These are phyloP conservation scores for Tylopilus sp. DNA, from an alignment of 768 basidiomycete genomes.

Conservation along the genomic window DNA sequence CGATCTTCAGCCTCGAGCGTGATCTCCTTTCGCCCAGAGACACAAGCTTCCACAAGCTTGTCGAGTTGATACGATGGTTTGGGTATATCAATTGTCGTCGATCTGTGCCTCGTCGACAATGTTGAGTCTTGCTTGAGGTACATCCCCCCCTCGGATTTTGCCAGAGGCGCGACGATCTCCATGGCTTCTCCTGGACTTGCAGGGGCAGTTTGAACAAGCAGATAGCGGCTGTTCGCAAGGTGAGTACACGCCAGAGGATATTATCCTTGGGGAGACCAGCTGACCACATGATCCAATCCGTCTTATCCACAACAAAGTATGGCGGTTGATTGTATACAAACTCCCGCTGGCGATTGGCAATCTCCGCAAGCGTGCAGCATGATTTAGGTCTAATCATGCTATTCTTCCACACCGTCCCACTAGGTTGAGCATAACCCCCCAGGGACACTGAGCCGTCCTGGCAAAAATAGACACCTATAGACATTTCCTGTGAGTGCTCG, in stretches of 20 bases:
- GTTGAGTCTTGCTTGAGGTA: slow-evolving; percentile 48
- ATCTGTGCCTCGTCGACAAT: neutral
- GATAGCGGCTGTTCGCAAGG: slow-evolving; percentile 47
- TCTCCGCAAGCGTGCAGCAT: slow-evolving; percentile 61
- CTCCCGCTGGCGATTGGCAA: slow-evolving; percentile 55
- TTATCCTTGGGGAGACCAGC: slow-evolving; percentile 8
- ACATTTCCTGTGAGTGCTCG: neutral
- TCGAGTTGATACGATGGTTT: slow-evolving; percentile 55
- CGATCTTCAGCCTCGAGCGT: slow-evolving; percentile 50
- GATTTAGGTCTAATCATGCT: slow-evolving; percentile 44
- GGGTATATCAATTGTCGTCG: slow-evolving; percentile 48
- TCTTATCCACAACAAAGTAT: slow-evolving; percentile 60
- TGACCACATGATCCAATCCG: slow-evolving; percentile 70
- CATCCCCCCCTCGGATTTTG: slow-evolving; percentile 24
- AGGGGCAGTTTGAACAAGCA: slow-evolving; percentile 48
- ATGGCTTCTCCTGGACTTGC: too few species aligned
- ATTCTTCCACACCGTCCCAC: slow-evolving; percentile 43
- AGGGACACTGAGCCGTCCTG: slow-evolving; percentile 53
- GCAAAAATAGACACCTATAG: slow-evolving; percentile 62
- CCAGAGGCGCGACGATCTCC: neutral
- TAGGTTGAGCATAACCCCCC: slow-evolving; percentile 32
- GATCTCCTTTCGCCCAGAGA: slow-evolving; percentile 40
- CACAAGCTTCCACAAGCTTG: slow-evolving; percentile 41
- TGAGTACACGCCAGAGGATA: neutral
- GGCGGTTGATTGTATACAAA: slow-evolving; percentile 53